These are phyloP conservation scores for Pythium myriotylum DNA, from an alignment of 352 stramenopile genomes.

Conservation along the genomic window DNA sequence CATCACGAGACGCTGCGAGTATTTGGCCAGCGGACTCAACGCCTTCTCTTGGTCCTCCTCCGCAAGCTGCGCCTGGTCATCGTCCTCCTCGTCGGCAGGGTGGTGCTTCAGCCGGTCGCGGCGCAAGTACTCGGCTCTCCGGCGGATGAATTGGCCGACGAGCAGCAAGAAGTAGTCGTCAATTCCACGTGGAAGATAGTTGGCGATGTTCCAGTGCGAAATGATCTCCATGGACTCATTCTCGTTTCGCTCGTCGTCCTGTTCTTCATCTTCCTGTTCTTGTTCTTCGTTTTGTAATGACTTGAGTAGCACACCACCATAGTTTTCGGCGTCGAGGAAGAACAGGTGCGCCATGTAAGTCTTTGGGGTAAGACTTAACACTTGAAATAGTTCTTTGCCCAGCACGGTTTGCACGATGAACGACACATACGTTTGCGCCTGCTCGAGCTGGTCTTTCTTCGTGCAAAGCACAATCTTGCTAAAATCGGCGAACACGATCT, in stretches of 20 bases:
- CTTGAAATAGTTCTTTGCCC: constrained; percentile 82
- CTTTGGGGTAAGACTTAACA: constrained; percentile 70
- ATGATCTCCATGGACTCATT: constrained; percentile 58
- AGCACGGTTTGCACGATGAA: constrained; percentile 95
- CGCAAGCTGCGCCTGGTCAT: constrained; percentile 23
- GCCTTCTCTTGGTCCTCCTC: constrained; percentile 45
- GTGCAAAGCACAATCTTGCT: constrained; percentile 75
- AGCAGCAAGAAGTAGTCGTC: constrained; percentile 89
- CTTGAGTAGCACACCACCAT: constrained; percentile 90
- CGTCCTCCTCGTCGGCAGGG: constrained; percentile 45
- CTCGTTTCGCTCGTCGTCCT: constrained; percentile 32
- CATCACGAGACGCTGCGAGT: constrained; percentile 70
- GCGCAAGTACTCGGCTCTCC: constrained; percentile 60
- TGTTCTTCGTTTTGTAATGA: constrained; percentile 33
- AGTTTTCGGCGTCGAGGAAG: constrained; percentile 97
- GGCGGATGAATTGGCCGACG: constrained; percentile 88
- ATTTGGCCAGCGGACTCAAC: constrained; percentile 58
- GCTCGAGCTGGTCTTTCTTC: constrained; percentile 68
- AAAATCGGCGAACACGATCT: constrained; percentile 92
- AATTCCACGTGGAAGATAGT: constrained; percentile 82
- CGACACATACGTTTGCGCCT: constrained; percentile 93
- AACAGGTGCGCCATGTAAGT: constrained; percentile 93
- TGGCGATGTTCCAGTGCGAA: constrained; percentile 89
- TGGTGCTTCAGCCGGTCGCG: constrained; percentile 32
- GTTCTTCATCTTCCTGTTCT: constrained; percentile 9